These are phyloP conservation scores for Cystofilobasidium bisporidii DNA, from an alignment of 768 basidiomycete species.

Conservation along the genomic window DNA sequence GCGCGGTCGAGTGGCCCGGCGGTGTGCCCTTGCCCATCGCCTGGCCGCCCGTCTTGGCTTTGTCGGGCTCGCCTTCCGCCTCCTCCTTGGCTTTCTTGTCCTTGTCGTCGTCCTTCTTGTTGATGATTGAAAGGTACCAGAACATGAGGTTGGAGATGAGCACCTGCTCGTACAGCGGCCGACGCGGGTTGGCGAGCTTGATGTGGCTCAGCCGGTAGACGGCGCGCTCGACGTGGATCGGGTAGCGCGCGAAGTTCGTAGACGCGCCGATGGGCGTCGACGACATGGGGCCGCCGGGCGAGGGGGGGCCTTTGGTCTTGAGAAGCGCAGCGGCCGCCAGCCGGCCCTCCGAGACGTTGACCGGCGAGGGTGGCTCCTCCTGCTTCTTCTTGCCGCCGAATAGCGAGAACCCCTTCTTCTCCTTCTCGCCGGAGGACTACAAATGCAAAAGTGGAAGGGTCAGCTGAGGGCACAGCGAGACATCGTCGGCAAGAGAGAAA, in stretches of 20 bases:
- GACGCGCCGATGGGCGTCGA: conserved; percentile 38
- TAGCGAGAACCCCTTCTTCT: conserved; percentile 73
- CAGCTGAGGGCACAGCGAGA: not conserved
- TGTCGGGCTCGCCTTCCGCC: conserved; percentile 14
- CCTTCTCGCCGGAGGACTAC: conserved; percentile 46
- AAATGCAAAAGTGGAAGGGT: not conserved
- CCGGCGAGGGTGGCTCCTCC: conserved; percentile 43
- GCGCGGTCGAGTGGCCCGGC: conserved; percentile 20
- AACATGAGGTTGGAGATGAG: conserved; percentile 66
- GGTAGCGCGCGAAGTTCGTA: conserved; percentile 62
- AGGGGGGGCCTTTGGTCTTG: conserved; percentile 62
- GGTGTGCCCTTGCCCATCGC: conserved; percentile 32
- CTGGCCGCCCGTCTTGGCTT: conserved; percentile 38
- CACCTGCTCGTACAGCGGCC: conserved; percentile 92
- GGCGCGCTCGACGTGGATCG: conserved; percentile 96
- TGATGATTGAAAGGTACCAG: conserved; percentile 98
- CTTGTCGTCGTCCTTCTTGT: conserved; percentile 47
- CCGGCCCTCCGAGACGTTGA: conserved; percentile 51
- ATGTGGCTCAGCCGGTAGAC: conserved; percentile 97
- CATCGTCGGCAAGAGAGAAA: not conserved
- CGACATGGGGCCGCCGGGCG: conserved; percentile 38
- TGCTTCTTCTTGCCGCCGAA: conserved; percentile 86
- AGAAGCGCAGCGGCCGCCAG: conserved; percentile 80
- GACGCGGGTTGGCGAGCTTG: conserved; percentile 91
- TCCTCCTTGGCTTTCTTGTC: conserved; percentile 9